Percentiles rank a stretch among this genome's conserved stretches.
phyloP scores from a whole-genome alignment of 148 eudicot species.

The Camellia granthamiana region DNA sequence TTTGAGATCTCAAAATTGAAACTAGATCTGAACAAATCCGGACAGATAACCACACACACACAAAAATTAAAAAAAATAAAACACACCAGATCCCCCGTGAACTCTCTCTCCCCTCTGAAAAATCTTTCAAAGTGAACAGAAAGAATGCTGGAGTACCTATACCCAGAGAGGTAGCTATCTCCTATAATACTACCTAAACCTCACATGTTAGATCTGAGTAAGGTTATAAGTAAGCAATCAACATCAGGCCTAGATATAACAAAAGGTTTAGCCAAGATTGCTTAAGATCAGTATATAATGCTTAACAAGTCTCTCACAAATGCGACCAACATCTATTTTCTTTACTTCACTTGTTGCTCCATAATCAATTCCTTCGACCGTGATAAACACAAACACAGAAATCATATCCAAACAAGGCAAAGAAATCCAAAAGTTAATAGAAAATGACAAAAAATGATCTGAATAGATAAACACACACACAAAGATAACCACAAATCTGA shows the following conservation, averaged over 20 bases:
- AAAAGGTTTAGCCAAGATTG: constrained; percentile 74
- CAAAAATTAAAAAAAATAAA: no score
- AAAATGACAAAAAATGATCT: neutral
- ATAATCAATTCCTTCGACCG: constrained; percentile 84
- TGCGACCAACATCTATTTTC: constrained; percentile 81
- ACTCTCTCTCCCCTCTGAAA: neutral
- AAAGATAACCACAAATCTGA: no score
- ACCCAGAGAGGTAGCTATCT: neutral
- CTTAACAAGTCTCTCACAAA: constrained; percentile 87
- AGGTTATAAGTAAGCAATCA: neutral
- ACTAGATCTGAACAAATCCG: no score
- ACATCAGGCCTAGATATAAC: constrained; percentile 15
- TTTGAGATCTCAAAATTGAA: no score
- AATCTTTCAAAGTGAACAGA: neutral
- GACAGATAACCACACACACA: no score
- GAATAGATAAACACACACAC: no score
- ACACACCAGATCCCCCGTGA: no score
- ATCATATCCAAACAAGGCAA: neutral
- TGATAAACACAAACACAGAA: constrained; percentile 17
- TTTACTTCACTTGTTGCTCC: constrained; percentile 94
- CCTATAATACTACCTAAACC: neutral
- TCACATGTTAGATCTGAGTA: neutral
- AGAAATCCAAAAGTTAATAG: neutral
- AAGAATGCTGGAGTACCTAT: neutral
- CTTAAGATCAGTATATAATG: constrained; percentile 76